phyloP scores from a whole-genome alignment of 2,329 filamentous ascomycete genomes.

The Colletotrichum brevisporum region DNA sequence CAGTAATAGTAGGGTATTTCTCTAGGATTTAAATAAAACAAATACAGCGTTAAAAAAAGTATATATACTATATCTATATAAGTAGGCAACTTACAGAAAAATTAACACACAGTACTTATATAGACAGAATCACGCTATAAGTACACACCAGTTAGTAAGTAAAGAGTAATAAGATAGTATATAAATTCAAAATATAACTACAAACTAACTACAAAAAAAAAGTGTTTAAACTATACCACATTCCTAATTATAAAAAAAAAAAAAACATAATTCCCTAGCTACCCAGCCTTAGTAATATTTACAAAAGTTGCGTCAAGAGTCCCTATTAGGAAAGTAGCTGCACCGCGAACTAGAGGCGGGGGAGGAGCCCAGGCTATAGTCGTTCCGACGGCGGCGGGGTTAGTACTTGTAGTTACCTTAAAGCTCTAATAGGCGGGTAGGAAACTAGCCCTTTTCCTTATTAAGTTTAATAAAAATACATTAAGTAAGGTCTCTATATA shows the following conservation, averaged over 20 bases:
- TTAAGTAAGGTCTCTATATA: not conserved
- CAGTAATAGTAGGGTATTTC: not conserved
- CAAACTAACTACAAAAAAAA: not conserved
- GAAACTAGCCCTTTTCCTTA: slow-evolving; percentile 6
- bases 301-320: not conserved
- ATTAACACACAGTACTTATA: too few relatives aligned
- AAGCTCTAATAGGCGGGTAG: not conserved
- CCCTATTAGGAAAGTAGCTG: not conserved
- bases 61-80: not conserved
- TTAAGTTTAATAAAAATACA: not conserved
- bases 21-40: not conserved
- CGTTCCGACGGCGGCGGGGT: not conserved
- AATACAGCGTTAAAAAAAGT: not conserved
- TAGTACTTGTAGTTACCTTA: not conserved
- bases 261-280: too few relatives aligned
- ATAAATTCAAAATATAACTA: not conserved
- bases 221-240: not conserved
- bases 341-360: not conserved
- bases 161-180: not conserved
- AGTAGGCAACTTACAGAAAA: too few relatives aligned
- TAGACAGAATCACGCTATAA: too few relatives aligned
- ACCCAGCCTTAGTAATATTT: slow-evolving; percentile 13
- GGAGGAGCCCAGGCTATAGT: not conserved
- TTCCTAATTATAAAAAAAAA: not conserved
- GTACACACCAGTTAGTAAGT: too few relatives aligned